phyloP scores from a whole-genome alignment of 2,329 filamentous ascomycete genomes.

The Fusarium lyarnte region DNA sequence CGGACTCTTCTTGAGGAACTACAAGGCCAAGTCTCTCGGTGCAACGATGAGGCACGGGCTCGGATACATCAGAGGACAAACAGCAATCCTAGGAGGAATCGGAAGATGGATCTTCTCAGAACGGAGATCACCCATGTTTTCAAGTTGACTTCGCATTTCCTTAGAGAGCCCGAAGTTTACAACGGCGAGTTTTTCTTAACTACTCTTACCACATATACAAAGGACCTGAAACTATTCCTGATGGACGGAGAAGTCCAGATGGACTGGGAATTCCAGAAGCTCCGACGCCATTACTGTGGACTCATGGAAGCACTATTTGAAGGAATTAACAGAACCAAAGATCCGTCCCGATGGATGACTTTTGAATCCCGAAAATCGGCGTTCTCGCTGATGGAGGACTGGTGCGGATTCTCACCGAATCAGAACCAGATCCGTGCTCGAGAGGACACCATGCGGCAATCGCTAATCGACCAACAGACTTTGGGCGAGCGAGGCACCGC shows the following conservation, averaged over 20 bases:
- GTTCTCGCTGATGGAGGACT: slow-evolving; percentile 97
- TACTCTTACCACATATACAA: slow-evolving; percentile 89
- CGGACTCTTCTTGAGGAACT: slow-evolving; percentile 89
- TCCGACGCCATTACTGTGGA: slow-evolving; percentile 93
- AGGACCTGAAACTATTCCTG: slow-evolving; percentile 91
- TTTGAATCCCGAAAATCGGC: slow-evolving; percentile 96
- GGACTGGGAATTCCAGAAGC: slow-evolving; percentile 92
- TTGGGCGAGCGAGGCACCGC: slow-evolving; percentile 79
- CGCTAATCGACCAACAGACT: slow-evolving; percentile 82
- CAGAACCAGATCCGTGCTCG: slow-evolving; percentile 82
- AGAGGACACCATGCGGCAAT: slow-evolving; percentile 88
- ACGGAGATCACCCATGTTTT: slow-evolving; percentile 98
- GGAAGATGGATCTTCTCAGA: slow-evolving; percentile 84
- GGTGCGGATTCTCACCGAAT: slow-evolving; percentile 97
- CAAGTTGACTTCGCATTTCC: slow-evolving; percentile 89
- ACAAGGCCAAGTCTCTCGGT: slow-evolving; percentile 84
- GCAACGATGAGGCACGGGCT: slow-evolving; percentile 87
- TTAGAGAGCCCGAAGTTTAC: slow-evolving; percentile 80
- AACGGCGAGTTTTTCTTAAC: slow-evolving; percentile 90
- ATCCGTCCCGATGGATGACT: slow-evolving; percentile 93
- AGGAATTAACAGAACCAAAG: slow-evolving; percentile 84
- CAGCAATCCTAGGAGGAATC: slow-evolving; percentile 83
- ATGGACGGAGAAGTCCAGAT: slow-evolving; percentile 95
- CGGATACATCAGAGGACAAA: slow-evolving; percentile 87
- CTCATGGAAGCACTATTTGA: slow-evolving; percentile 93